Base-by-base conservation (phyloP, 371 early-diverging fungal genomes). In the Umbelopsis sp. region DNA sequence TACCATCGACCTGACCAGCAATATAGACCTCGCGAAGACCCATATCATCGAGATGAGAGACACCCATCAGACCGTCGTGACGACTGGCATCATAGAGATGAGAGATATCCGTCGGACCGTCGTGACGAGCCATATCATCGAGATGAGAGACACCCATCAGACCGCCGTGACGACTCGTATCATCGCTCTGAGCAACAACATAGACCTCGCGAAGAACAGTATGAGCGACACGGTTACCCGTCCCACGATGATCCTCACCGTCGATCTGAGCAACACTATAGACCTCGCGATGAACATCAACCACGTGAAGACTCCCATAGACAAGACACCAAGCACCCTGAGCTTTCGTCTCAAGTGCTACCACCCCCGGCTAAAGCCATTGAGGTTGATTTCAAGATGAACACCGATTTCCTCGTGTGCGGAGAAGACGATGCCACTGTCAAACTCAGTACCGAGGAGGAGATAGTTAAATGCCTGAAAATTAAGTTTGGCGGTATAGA, bases 351-450 rank as follows among this genome's bases (percentile, higher is more conserved):
- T 46, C 41, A 38, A 12, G 20, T 1, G 45, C 70, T 50, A 25
- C 68, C 57, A 20, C 66, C 45, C 22, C 41, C 20, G 25, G 52
- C 45, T 12, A 70, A 63, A 38, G 57, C 70, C n/a, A 74, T 69
- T 50, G 70, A 73, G 37, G 18, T 76, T 16, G 80, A 81, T 51
- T 66, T 83, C 44, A 69, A 69, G 10, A 73, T 76, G 22, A 78
- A 74, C 37, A 78, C 77, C 12, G 78, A 80, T 48, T 83, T 81
- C 69, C 29, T 83, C 12, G 50, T 63, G 8, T 83, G 83, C 63
- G 68, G 62, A 44, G 53, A 72, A 8, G 65, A 72, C 41, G 65
- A 57, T 35, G 18, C 57, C 7, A 25, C 37, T 18, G 57, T 18
- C 32, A 67, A 46, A 22, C 45, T 67, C 24, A 37, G 29, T 44